Conservation (phyloP, 1,284 basidiomycete species). For the Golubevia sp. region DNA sequence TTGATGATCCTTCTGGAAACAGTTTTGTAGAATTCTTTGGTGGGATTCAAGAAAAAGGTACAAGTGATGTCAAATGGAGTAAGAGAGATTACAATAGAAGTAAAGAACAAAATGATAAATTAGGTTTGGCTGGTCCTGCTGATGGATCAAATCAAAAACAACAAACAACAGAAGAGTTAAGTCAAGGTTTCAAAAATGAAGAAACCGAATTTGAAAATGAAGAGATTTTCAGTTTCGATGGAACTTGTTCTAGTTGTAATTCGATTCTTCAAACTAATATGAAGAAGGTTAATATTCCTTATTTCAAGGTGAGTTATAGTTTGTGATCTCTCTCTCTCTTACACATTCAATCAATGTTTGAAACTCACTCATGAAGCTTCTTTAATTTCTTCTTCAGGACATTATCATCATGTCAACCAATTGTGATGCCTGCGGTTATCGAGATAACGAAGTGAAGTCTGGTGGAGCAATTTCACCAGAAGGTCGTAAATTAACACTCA, state of each 20-base stretch:
- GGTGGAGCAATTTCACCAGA: constrained; percentile 82
- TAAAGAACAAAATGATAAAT: constrained; percentile 77
- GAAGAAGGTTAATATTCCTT: constrained; percentile 96
- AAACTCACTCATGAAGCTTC: no score
- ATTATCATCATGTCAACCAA: constrained; percentile 98
- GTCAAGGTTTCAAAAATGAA: constrained; percentile 48
- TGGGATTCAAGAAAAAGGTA: constrained; percentile 62
- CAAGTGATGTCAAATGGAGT: constrained; percentile 87
- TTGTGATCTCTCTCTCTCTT: background rate
- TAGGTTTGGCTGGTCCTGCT: constrained; percentile 70
- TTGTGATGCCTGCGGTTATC: constrained; percentile 90
- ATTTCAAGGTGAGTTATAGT: constrained; percentile 80
- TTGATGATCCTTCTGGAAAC: constrained; percentile 94
- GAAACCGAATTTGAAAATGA: constrained; percentile 68
- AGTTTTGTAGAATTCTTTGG: constrained; percentile 70
- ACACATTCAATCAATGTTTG: no score
- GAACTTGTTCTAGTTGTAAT: constrained; percentile 85
- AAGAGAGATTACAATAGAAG: constrained; percentile 84
- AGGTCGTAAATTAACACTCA: constrained; percentile 85
- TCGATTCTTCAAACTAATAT: constrained; percentile 83
- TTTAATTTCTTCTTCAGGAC: constrained; percentile 69
- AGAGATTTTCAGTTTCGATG: constrained; percentile 88
- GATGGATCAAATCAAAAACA: constrained; percentile 37
- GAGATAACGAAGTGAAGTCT: constrained; percentile 97
- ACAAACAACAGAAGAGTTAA: constrained; percentile 11